Evolutionary conservation across 257 asterid genomes (phyloP).

Genomic region (Solanum acaule): DNA sequence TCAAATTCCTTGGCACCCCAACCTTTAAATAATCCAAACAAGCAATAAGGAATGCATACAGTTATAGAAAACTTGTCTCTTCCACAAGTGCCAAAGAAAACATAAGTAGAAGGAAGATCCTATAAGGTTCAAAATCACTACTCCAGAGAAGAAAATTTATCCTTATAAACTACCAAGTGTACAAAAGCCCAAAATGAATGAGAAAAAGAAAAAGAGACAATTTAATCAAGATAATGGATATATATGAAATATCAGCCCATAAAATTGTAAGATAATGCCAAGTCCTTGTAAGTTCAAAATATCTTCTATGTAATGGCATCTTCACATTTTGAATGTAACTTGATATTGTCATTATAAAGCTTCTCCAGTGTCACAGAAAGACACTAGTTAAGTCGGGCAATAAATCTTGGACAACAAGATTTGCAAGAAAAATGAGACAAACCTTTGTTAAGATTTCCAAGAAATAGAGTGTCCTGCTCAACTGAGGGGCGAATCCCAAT

Average conservation of each 20-base stretch:
- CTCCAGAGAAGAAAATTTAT: not conserved
- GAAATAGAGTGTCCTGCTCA: slow-evolving; percentile 62
- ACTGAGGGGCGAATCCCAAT: slow-evolving; percentile 79
- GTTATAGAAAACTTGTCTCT: not conserved
- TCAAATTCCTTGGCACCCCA: slow-evolving; percentile 75
- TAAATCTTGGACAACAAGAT: not conserved
- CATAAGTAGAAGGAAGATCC: not conserved
- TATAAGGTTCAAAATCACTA: not conserved
- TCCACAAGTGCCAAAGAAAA: not conserved
- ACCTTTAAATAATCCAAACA: slow-evolving; percentile 34
- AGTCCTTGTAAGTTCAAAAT: not conserved
- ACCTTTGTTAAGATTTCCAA: slow-evolving; percentile 93
- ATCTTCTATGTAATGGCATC: not conserved
- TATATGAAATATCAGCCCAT: not conserved
- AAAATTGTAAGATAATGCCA: not conserved
- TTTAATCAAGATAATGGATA: not conserved
- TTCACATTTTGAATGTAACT: not conserved
- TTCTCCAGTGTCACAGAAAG: not conserved
- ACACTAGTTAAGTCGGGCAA: not conserved
- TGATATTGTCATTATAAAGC: not conserved
- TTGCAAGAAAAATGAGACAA: slow-evolving; percentile 10
- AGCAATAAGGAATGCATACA: slow-evolving; percentile 10
- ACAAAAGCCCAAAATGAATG: not conserved
- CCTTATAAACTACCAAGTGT: not conserved
- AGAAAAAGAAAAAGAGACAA: not conserved